Base-by-base conservation (phyloP, 148 eudicot genomes). In the Tetragonia tetragonoides region DNA sequence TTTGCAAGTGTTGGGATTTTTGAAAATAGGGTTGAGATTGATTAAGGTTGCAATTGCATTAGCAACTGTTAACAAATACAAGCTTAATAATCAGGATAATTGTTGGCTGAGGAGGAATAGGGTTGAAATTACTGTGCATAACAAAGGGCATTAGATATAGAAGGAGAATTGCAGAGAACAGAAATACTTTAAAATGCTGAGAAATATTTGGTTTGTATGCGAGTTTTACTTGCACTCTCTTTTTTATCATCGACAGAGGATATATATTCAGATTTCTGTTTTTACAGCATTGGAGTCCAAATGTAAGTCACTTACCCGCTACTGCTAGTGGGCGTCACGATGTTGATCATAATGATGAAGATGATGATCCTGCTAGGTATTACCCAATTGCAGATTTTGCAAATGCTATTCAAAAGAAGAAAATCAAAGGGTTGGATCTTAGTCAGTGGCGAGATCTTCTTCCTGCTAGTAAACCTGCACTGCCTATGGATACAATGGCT, bases 241-340 rank as follows among this genome's bases (percentile, higher is more conserved):
- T 21, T 74, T 39, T 7, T 37, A 7, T 61, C 34, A 9, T 70
- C 18, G 15, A 21, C 3, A 38, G 53, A 17, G 17, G 12, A 17
- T 51, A 10, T 28, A 4, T 28, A 6, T 21, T 59, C n/a, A 37
- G 21, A 20, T 44, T 60, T 3, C 39, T 77, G 46, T 44, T 57
- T 77, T 82, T 81, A 65, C 87, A 95, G 99, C 88, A 90, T 81
- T 90, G 98, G 99, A 80, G 80, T 56, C 89, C 97, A 70, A 80
- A 41, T 64, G 85, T 40, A 49, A 83, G 81, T 67, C 80, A 77
- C 69, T 62, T 23, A 54, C 68, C 75, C 44, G 68, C 74, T 75
- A 75, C 66, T 44, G 69, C 49, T 73, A 66, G 51, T 59, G 82
- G 67, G 66, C 84, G 49, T 53, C 85, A 61, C 47, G 77, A 79